A percentile compares a stretch with the other conserved stretches of the same genome.
phyloP scores from a whole-genome alignment of 257 asterid genomes.

The Avicennia marina region DNA sequence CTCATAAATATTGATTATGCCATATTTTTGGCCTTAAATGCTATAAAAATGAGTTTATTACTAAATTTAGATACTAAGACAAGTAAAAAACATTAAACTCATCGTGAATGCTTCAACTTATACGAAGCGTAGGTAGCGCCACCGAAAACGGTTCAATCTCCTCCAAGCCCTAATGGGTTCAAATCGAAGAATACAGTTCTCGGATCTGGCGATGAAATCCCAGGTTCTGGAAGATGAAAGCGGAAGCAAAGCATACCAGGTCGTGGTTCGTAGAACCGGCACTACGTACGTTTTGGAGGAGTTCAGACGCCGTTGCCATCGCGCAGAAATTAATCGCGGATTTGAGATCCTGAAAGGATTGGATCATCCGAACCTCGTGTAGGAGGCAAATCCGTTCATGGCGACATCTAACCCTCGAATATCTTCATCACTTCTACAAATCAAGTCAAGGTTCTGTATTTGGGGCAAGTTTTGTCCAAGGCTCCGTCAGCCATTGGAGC shows the following conservation, averaged over 20 bases:
- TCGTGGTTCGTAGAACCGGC: conserved; percentile 14
- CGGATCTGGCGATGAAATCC: conserved; percentile 2
- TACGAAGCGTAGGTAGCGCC: no score
- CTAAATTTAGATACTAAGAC: no score
- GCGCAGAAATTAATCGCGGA: conserved; percentile 13
- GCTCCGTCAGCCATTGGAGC: not conserved
- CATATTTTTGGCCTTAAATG: no score
- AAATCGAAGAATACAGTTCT: not conserved
- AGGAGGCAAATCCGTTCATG: conserved; percentile 11
- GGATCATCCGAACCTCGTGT: conserved; percentile 24
- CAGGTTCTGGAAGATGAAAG: not conserved
- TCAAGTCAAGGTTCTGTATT: conserved; percentile 23
- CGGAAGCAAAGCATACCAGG: conserved; percentile 12
- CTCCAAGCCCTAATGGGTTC: not conserved
- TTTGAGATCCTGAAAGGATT: conserved; percentile 13
- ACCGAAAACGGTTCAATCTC: no score
- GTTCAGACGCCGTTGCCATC: conserved; percentile 4
- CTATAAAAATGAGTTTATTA: no score
- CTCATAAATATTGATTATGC: no score
- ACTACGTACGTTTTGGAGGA: conserved; percentile 14
- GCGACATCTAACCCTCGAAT: conserved; percentile 17
- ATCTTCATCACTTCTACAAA: conserved; percentile 8
- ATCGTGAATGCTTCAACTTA: no score
- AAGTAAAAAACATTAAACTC: no score
- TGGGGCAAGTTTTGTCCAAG: conserved; percentile 13